Conservation (phyloP, 2,329 filamentous ascomycete genomes). For the Myriosclerotinia curreyana region DNA sequence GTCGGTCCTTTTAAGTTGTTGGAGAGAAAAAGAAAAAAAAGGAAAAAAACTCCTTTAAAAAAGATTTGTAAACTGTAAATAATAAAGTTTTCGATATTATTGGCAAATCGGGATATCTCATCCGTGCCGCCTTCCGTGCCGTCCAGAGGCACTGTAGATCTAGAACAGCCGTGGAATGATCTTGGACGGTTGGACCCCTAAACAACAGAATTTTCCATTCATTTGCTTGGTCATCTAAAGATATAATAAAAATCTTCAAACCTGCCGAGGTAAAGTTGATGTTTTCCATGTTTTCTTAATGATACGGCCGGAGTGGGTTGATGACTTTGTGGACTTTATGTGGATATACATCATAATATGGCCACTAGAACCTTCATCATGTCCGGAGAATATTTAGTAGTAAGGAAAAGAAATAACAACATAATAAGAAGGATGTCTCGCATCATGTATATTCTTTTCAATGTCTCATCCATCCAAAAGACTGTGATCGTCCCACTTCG, state of each 20-base stretch:
- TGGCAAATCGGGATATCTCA: too few relatives aligned
- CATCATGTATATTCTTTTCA: background rate
- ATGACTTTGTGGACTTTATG: background rate
- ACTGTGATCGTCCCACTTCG: conserved; percentile 9
- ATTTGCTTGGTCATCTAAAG: background rate
- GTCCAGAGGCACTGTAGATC: background rate
- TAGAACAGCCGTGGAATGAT: conserved; percentile 9
- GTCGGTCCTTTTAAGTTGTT: background rate
- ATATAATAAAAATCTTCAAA: background rate
- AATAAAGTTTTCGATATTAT: too few relatives aligned
- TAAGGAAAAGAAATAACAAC: background rate
- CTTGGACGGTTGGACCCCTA: background rate
- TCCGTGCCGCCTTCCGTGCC: conserved; percentile 3
- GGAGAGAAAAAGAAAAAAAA: too few relatives aligned
- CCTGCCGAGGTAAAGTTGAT: conserved; percentile 6
- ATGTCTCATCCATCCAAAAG: conserved; percentile 8
- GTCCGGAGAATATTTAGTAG: conserved; percentile 8
- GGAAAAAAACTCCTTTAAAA: too few relatives aligned
- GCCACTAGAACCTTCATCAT: background rate
- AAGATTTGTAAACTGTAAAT: too few relatives aligned
- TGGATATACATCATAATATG: background rate
- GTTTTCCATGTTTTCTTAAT: background rate
- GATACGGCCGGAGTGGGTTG: background rate
- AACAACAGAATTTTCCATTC: background rate
- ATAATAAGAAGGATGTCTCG: conserved; percentile 18